Base-by-base conservation (phyloP, 352 stramenopile genomes). In the Globisporangium nunn region DNA sequence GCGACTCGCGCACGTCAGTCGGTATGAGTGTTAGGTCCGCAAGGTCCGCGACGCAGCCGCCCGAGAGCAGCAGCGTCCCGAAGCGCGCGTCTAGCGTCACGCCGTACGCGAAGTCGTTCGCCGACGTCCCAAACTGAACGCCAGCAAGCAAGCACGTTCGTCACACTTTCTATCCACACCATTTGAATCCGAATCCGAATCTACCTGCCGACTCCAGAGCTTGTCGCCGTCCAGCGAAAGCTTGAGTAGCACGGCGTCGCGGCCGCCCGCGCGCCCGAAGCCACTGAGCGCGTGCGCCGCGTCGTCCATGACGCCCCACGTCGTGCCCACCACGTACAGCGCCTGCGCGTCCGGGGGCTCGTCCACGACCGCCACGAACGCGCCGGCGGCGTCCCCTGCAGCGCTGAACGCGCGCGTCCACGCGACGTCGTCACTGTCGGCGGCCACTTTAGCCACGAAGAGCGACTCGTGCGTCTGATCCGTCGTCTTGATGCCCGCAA, bases 251-350 rank as follows among this genome's bases (percentile, higher is more conserved):
- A 90, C 79, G 3, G 87, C 75, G 45, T 92, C 81, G 14, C 81
- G 74, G 0, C 78, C 79, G 15, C 81, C 81, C 54, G 86, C 88
- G 4, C 65, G 77, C 0, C 81, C 79, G 55, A 88, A 92, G 2
- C 72, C 68, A 39, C 90, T 92, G 31, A 88, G 72, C 11, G 74
- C 77, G 56, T 92, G 79, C 7, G 66, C 66, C 2, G 67, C 69
- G 59, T 92, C 79, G 57, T 92, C 81, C 70, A 92, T 74, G 50
- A 64, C 80, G 0, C 81, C 79, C 75, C 77, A 88, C 1, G 81
- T 90, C 63, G 73, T 81, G 8, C 75, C 81, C 3, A 78, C 60
- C 15, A 92, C 70, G 35, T 88, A 88, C 10, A 92, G 57, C 56
- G 68, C 67, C 41, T 78, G 28, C n/a, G 4, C 50, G 46, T 23